A percentile compares a stretch with the other conserved stretches of the same genome.
Conservation (phyloP, 441 rosid genomes). For the Adansonia gregorii region DNA sequence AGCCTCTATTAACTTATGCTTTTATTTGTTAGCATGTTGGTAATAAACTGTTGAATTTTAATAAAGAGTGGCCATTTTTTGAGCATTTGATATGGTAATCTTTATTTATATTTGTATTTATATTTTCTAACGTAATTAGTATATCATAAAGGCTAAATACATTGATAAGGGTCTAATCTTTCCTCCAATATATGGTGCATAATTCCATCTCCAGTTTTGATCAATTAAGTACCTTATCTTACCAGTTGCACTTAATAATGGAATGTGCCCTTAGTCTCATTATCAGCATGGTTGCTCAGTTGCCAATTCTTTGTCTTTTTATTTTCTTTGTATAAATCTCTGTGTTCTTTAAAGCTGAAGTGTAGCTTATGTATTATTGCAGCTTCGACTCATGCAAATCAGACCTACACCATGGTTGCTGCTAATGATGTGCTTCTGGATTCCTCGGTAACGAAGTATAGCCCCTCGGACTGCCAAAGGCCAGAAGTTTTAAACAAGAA, state of each 20-base stretch:
- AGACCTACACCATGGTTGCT: slow-evolving; percentile 80
- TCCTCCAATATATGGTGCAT: neutral
- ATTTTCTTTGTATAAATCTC: slow-evolving; percentile 16
- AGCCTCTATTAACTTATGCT: neutral
- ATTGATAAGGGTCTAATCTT: neutral
- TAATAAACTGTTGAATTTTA: neutral
- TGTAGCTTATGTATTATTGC: slow-evolving; percentile 39
- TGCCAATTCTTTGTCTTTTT: slow-evolving; percentile 1
- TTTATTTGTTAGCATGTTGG: neutral
- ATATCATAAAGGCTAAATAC: too few relatives aligned
- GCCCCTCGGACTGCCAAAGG: slow-evolving; percentile 94
- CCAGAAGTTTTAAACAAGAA: slow-evolving; percentile 86
- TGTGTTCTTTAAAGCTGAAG: slow-evolving; percentile 23
- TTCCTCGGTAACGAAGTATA: slow-evolving; percentile 68
- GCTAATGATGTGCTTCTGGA: slow-evolving; percentile 91
- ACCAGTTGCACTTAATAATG: neutral
- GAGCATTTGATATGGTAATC: neutral
- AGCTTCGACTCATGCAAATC: slow-evolving; percentile 85
- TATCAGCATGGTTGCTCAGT: neutral
- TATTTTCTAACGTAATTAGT: neutral
- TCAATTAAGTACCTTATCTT: neutral
- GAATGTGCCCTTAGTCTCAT: neutral
- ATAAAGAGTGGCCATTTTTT: neutral
- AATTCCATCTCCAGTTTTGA: neutral
- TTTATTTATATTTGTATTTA: neutral